Evolutionary conservation across 2,329 filamentous ascomycete species (phyloP).

Genomic region (Trichoderma sp.): DNA sequence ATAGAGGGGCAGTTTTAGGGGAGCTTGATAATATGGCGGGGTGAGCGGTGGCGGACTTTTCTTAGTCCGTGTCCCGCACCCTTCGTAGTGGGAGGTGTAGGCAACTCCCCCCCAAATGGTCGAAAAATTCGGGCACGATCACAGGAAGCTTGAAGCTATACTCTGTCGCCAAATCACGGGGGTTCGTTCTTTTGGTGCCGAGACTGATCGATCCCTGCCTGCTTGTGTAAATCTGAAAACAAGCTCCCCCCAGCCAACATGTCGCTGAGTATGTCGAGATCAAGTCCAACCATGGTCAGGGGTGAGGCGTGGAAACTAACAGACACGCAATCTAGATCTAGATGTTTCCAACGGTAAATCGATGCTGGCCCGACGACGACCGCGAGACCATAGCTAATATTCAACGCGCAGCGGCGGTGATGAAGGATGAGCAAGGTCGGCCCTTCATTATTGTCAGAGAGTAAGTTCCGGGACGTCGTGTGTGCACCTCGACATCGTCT

Average conservation of each 20-base stretch:
- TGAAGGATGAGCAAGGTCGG: slow-evolving; percentile 96
- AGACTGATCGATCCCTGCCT: not conserved
- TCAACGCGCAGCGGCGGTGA: slow-evolving; percentile 56
- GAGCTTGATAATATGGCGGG: slow-evolving; percentile 21
- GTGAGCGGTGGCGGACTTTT: slow-evolving; percentile 30
- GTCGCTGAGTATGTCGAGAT: slow-evolving; percentile 38
- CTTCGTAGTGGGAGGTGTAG: slow-evolving; percentile 28
- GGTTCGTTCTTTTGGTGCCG: slow-evolving; percentile 22
- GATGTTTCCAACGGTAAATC: slow-evolving; percentile 76
- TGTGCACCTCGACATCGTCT: slow-evolving; percentile 17
- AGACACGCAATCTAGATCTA: slow-evolving; percentile 56
- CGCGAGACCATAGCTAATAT: slow-evolving; percentile 22
- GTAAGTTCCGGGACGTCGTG: slow-evolving; percentile 51
- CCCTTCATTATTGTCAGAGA: slow-evolving; percentile 98
- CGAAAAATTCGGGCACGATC: slow-evolving; percentile 35
- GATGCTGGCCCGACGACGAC: slow-evolving; percentile 10
- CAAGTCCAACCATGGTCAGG: slow-evolving; percentile 24
- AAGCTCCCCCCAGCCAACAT: slow-evolving; percentile 33
- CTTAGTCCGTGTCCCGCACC: slow-evolving; percentile 34
- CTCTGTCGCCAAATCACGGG: slow-evolving; percentile 28
- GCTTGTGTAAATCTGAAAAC: slow-evolving; percentile 28
- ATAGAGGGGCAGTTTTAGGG: slow-evolving; percentile 22
- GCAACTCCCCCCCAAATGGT: slow-evolving; percentile 29
- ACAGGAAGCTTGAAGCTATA: slow-evolving; percentile 32
- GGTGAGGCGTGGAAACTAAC: slow-evolving; percentile 34